A percentile compares a stretch with the other conserved stretches of the same genome.
These are phyloP conservation scores for Globisporangium rhizosaccharum DNA, from an alignment of 352 stramenopile species.

Conservation along the genomic window DNA sequence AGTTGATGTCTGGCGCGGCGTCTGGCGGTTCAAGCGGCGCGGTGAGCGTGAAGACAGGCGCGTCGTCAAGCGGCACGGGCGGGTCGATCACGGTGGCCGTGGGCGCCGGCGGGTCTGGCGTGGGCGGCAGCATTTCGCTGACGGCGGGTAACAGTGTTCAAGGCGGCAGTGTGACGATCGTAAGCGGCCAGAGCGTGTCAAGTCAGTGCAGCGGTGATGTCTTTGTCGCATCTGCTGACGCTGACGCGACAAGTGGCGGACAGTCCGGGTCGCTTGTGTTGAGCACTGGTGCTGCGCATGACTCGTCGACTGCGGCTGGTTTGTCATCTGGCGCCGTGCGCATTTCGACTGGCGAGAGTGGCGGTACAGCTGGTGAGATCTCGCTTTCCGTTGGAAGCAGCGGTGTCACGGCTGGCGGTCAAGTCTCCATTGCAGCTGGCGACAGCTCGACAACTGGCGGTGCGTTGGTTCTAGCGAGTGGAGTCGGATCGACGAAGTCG, in stretches of 20 bases:
- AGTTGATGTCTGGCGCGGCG: conserved; percentile 5
- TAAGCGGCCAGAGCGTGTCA: not conserved
- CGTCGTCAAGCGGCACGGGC: conserved; percentile 19
- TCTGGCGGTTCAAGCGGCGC: conserved; percentile 20
- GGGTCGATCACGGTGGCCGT: conserved; percentile 26
- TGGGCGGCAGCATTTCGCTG: conserved; percentile 20
- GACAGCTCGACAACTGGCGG: conserved; percentile 9
- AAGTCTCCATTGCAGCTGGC: conserved; percentile 9
- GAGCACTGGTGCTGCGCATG: conserved; percentile 7
- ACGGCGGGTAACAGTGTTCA: conserved; percentile 6
- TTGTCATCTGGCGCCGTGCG: conserved; percentile 8
- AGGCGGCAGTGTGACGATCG: not conserved
- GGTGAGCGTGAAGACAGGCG: conserved; percentile 18
- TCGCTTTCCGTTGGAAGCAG: conserved; percentile 16
- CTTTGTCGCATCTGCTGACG: conserved; percentile 1
- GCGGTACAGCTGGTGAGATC: conserved; percentile 13
- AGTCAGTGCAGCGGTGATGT: conserved; percentile 1
- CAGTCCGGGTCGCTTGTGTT: not conserved
- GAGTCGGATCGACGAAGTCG: conserved; percentile 18
- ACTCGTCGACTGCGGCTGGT: conserved; percentile 5
- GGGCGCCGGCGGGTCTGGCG: conserved; percentile 15
- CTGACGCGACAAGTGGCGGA: not conserved
- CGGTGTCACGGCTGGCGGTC: conserved; percentile 6
- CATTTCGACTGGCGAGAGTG: conserved; percentile 7
- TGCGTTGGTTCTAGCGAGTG: conserved; percentile 15